phyloP scores from a whole-genome alignment of 352 stramenopile genomes.

The Phytophthora constricta region DNA sequence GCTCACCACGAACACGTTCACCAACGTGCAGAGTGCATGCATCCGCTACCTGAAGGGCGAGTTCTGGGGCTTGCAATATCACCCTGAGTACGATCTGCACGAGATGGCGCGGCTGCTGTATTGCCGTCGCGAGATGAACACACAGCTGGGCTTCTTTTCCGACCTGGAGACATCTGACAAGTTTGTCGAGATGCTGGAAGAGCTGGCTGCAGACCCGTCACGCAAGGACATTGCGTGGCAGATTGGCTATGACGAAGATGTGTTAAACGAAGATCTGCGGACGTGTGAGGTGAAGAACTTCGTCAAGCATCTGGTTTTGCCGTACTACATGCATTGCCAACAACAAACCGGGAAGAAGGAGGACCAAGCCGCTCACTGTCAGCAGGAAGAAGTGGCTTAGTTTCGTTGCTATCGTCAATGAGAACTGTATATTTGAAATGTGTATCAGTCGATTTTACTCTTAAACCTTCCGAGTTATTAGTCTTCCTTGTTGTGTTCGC shows the following conservation, averaged over 20 bases:
- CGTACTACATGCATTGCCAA: constrained; percentile 47
- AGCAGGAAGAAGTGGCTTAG: constrained; percentile 23
- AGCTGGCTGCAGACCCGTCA: constrained; percentile 55
- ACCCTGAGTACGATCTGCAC: constrained; percentile 81
- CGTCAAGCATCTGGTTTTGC: constrained; percentile 72
- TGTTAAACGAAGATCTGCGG: constrained; percentile 71
- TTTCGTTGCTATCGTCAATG: constrained; percentile 4
- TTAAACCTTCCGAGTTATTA: constrained; percentile 32
- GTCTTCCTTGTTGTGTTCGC: constrained; percentile 35
- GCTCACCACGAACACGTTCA: constrained; percentile 67
- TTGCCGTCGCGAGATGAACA: constrained; percentile 69
- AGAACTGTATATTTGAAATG: constrained; percentile 26
- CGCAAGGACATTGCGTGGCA: constrained; percentile 68
- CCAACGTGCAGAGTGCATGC: constrained; percentile 60
- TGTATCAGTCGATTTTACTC: neutral
- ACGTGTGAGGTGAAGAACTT: constrained; percentile 80
- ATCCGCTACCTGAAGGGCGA: constrained; percentile 69
- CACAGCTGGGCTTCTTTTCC: constrained; percentile 68
- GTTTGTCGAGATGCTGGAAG: constrained; percentile 63
- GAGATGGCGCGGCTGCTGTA: constrained; percentile 77
- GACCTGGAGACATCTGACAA: constrained; percentile 55
- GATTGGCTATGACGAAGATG: constrained; percentile 68
- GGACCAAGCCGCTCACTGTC: constrained; percentile 17
- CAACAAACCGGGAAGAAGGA: constrained; percentile 12
- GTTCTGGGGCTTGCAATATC: constrained; percentile 84